Percentiles rank a stretch among this genome's conserved stretches.
Evolutionary conservation across 2,329 filamentous ascomycete genomes (phyloP).

Genomic region (Pseudogymnoascus sp.): DNA sequence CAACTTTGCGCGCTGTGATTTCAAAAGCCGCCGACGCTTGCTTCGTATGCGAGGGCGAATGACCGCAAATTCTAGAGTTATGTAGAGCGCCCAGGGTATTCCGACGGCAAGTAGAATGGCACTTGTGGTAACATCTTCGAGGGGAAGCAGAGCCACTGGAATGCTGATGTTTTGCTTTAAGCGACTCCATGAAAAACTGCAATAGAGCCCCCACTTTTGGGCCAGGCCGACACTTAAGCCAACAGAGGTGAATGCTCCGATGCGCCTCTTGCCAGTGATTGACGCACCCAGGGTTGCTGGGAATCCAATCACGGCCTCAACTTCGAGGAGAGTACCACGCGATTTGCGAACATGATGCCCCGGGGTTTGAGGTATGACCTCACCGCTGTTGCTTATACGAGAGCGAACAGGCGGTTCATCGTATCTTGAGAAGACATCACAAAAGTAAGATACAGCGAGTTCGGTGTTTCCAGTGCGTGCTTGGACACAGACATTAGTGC

Average conservation of each 20-base stretch:
- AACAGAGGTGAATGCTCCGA: constrained; percentile 33
- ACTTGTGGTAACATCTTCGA: constrained; percentile 29
- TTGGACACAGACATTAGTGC: background rate
- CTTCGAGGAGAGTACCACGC: constrained; percentile 16
- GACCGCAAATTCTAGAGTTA: constrained; percentile 34
- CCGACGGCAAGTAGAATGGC: constrained; percentile 30
- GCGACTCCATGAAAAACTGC: constrained; percentile 34
- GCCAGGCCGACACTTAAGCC: constrained; percentile 34
- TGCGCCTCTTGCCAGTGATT: constrained; percentile 30
- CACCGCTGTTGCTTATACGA: constrained; percentile 3
- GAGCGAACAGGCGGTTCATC: constrained; percentile 12
- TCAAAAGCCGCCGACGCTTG: constrained; percentile 29
- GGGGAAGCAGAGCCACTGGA: constrained; percentile 32
- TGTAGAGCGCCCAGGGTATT: constrained; percentile 34
- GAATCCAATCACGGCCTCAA: constrained; percentile 24
- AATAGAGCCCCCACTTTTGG: constrained; percentile 28
- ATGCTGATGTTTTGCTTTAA: constrained; percentile 34
- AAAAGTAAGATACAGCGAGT: background rate
- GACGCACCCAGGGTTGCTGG: constrained; percentile 29
- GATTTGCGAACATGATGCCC: constrained; percentile 26
- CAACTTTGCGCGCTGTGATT: constrained; percentile 31
- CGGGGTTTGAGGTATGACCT: background rate
- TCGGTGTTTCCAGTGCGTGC: background rate
- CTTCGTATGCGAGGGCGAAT: constrained; percentile 33
- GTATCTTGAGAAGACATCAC: constrained; percentile 6